phyloP scores from a whole-genome alignment of 163 green algal genomes.

The Scenedesmus sp. region DNA sequence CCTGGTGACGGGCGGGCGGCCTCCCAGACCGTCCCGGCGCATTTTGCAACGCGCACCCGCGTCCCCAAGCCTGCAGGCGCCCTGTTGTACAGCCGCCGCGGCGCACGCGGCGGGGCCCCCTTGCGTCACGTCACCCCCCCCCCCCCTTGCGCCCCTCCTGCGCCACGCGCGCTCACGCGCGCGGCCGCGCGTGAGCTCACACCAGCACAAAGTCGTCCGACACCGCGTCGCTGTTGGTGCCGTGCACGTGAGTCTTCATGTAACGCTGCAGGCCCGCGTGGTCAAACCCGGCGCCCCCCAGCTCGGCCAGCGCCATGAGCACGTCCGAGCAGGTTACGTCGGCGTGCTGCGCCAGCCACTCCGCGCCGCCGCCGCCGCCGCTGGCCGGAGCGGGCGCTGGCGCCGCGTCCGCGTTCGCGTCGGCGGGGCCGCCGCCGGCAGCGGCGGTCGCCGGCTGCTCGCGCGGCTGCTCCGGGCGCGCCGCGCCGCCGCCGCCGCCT shows the following conservation, averaged over 20 bases:
- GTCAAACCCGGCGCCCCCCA: conserved; percentile 12
- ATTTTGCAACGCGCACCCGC: too few species aligned
- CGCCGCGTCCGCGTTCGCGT: background rate
- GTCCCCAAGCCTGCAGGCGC: too few species aligned
- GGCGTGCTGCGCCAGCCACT: conserved; percentile 14
- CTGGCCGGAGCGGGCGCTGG: background rate
- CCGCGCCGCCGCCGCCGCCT: background rate
- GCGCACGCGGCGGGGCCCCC: too few species aligned
- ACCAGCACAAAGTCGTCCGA: conserved; percentile 1
- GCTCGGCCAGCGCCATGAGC: conserved; percentile 38
- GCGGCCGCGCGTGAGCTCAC: too few species aligned
- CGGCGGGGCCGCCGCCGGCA: background rate
- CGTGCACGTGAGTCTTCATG: conserved; percentile 42
- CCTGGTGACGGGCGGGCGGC: too few species aligned
- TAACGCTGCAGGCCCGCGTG: conserved; percentile 7
- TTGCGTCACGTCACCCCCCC: too few species aligned
- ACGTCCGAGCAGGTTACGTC: conserved; percentile 41
- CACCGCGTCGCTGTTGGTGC: conserved; percentile 20
- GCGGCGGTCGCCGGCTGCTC: background rate
- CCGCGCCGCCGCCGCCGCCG: background rate
- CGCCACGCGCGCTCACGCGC: too few species aligned
- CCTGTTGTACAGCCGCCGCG: too few species aligned
- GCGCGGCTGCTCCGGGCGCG: conserved; percentile 27
- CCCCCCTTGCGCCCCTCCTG: too few species aligned
- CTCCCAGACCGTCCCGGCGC: too few species aligned